These are phyloP conservation scores for Coemansia asiatica DNA, from an alignment of 192 early-diverging fungal genomes.

Conservation along the genomic window DNA sequence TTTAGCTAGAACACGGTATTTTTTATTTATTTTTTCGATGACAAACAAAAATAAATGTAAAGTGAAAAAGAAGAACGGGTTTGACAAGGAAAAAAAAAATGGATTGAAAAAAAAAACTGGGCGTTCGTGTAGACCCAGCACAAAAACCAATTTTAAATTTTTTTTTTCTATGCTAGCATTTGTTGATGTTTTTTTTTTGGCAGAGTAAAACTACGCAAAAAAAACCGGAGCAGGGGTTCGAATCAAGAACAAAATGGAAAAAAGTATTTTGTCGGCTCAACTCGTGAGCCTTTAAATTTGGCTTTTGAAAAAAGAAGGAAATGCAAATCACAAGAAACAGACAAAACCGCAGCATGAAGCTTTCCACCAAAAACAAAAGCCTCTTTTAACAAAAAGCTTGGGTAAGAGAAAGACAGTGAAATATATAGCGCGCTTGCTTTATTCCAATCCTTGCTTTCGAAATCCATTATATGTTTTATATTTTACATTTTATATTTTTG, in stretches of 20 bases:
- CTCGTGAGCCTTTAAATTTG: neutral
- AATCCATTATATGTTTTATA: no score
- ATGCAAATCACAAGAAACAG: neutral
- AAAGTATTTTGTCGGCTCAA: constrained; percentile 7
- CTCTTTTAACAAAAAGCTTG: no score
- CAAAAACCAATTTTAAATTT: neutral
- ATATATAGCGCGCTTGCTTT: no score
- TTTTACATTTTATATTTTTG: neutral
- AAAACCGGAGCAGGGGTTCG: constrained; percentile 9
- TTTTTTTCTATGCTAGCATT: neutral
- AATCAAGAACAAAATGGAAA: neutral
- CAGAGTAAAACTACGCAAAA: constrained; percentile 8
- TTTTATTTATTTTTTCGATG: neutral
- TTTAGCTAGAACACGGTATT: constrained; percentile 10
- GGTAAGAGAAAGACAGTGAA: no score
- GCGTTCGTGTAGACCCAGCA: neutral
- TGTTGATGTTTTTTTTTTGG: neutral
- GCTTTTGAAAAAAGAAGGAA: neutral
- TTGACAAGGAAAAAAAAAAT: constrained; percentile 13
- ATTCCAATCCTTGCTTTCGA: no score
- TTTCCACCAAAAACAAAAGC: no score
- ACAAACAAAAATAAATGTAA: constrained; percentile 1
- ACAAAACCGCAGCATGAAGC: neutral
- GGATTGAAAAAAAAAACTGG: constrained; percentile 1
- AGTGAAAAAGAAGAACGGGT: constrained; percentile 9